Evolutionary conservation across 2,329 filamentous ascomycete species (phyloP), one percentile per base, ranked within the genome.

Genomic region (Colletotrichum limetticola): DNA sequence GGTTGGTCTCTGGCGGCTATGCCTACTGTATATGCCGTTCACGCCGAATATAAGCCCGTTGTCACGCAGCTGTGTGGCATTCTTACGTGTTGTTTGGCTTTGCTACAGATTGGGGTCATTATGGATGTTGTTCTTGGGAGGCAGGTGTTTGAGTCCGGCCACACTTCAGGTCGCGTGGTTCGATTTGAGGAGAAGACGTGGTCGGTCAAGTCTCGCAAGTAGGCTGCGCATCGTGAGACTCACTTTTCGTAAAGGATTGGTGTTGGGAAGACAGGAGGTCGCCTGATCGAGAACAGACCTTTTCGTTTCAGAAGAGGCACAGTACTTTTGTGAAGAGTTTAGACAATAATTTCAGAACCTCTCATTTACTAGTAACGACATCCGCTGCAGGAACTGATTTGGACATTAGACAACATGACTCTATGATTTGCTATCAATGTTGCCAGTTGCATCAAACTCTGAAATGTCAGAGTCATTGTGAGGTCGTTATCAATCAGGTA

Each of bases 21-120:
- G 37, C 67, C 67, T 19, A 69, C 67, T 1, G 42, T 65, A 3
- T 69, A 69, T 5, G 67, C 60, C 2, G 30, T 69, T 0, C 60
- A 69, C n/a, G 28, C 60, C 0, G 52, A 65, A 0, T 53, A 65
- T 19, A 37, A 22, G 0, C 53, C 60, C 0, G n/a, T 52, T 0
- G 28, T 58, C n/a, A 69, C 60, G 0, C 66, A 68, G 60, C 1
- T 32, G 9, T 69, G 37, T 3, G 67, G 67, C 7, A 5, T 59
- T 1, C 4, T 49, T 19, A 69, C 67, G 2, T 65, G 67, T 35
- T 42, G 4, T 26, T n/a, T 69, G n/a, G 67, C 67, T 19, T 9
- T 65, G 4, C 9, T 58, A 12, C 67, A 65, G 9, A 32, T 19
- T 3, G 67, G 59, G 3, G 60, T 65, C 4, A 58, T 57, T 28